phyloP scores from a whole-genome alignment of 305 asterid genomes.

The Fraxinus dipetala region DNA sequence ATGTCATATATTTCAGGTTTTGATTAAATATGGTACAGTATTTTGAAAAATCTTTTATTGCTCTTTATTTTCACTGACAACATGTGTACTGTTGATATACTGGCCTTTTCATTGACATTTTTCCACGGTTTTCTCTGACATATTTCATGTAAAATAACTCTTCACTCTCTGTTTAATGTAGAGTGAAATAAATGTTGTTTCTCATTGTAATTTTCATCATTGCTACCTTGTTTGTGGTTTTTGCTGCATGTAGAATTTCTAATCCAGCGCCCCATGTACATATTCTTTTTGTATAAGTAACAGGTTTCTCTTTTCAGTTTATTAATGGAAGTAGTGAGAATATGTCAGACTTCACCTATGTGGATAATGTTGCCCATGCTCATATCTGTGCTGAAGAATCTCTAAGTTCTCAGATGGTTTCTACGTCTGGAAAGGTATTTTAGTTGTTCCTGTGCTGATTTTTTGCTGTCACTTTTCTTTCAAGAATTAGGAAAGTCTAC shows the following conservation, averaged over 20 bases:
- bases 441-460: slow-evolving; percentile 22
- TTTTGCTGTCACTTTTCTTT: slow-evolving; percentile 17
- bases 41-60: not conserved
- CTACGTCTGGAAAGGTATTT: slow-evolving; percentile 72
- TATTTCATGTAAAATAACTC: not conserved
- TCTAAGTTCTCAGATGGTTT: slow-evolving; percentile 49
- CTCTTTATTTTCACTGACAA: slow-evolving; percentile 15
- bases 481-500: slow-evolving; percentile 21
- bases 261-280: slow-evolving; percentile 19
- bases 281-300: slow-evolving; percentile 66
- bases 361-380: slow-evolving; percentile 90
- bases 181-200: slow-evolving; percentile 16
- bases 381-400: slow-evolving; percentile 83
- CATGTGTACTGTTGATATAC: slow-evolving; percentile 19
- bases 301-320: slow-evolving; percentile 93
- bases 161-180: not conserved
- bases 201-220: not conserved
- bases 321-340: slow-evolving; percentile 76
- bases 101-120: slow-evolving; percentile 8
- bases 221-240: not conserved
- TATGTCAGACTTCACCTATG: slow-evolving; percentile 71
- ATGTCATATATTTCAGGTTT: slow-evolving; percentile 15
- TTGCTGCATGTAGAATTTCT: slow-evolving; percentile 24
- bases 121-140: slow-evolving; percentile 11
- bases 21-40: not conserved